Percentiles rank a stretch among this genome's conserved stretches.
Evolutionary conservation across 345 rosid genomes (phyloP).

Genomic region (Rhizophora apiculata): DNA sequence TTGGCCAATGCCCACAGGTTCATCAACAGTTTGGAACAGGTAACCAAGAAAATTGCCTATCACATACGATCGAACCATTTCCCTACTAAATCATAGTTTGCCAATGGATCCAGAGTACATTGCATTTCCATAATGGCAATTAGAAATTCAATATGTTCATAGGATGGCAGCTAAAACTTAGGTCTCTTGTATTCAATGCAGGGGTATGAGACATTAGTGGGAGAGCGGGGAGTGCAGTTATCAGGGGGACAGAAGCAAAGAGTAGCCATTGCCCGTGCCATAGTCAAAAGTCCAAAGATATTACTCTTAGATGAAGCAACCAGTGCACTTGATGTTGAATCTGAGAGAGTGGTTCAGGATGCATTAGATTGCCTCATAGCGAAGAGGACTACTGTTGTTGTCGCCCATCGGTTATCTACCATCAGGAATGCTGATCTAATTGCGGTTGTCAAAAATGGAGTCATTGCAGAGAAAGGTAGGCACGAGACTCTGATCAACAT

Average conservation of each 20-base stretch:
- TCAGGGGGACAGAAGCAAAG: slow-evolving; percentile 53
- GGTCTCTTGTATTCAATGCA: slow-evolving; percentile 15
- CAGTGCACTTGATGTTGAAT: slow-evolving; percentile 44
- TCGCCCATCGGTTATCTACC: slow-evolving; percentile 51
- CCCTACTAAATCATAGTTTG: too few relatives aligned
- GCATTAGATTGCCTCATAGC: slow-evolving; percentile 41
- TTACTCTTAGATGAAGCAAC: slow-evolving; percentile 44
- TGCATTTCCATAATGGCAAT: too few relatives aligned
- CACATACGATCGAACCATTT: too few relatives aligned
- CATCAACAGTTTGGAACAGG: slow-evolving; percentile 42
- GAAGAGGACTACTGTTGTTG: slow-evolving; percentile 48
- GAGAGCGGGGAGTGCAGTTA: slow-evolving; percentile 50
- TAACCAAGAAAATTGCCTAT: background rate
- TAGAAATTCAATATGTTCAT: too few relatives aligned
- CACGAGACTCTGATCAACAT: slow-evolving; percentile 24
- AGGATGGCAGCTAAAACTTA: too few relatives aligned
- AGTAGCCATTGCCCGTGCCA: slow-evolving; percentile 44
- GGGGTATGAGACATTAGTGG: slow-evolving; percentile 47
- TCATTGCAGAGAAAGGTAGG: slow-evolving; percentile 43
- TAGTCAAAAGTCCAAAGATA: slow-evolving; percentile 40
- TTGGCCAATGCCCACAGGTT: slow-evolving; percentile 59
- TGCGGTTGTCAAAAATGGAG: slow-evolving; percentile 53
- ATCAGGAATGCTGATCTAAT: slow-evolving; percentile 49
- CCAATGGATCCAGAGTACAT: too few relatives aligned
- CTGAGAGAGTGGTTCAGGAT: slow-evolving; percentile 51